Conservation (phyloP, 1,139 yeast genomes). For the Cylindricascospora bacillispora region DNA sequence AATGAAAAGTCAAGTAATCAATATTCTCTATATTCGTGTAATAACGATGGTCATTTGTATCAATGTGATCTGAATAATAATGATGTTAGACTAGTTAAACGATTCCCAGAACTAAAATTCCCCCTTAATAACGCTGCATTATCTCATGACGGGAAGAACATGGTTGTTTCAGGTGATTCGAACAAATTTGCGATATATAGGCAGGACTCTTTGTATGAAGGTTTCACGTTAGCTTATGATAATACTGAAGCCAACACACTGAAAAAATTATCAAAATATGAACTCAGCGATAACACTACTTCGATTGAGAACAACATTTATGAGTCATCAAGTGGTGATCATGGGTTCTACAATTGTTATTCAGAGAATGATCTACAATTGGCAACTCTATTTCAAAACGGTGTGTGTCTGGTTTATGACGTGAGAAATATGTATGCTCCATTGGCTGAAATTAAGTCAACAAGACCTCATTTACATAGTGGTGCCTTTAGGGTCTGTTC, state of each 20-base stretch:
- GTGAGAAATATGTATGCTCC: conserved; percentile 46
- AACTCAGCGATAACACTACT: conserved; percentile 19
- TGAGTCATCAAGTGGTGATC: conserved; percentile 46
- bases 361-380: conserved; percentile 60
- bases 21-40: conserved; percentile 57
- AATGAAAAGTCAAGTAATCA: conserved; percentile 23
- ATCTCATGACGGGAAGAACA: conserved; percentile 42
- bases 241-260: conserved; percentile 15
- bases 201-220: conserved; percentile 26
- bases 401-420: conserved; percentile 66
- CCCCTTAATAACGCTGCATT: conserved; percentile 50
- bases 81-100: conserved; percentile 28
- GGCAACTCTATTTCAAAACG: conserved; percentile 78
- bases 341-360: conserved; percentile 78
- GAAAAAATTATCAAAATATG: conserved; percentile 18
- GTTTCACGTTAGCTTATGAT: conserved; percentile 18
- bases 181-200: conserved; percentile 39
- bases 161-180: conserved; percentile 50
- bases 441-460: conserved; percentile 42
- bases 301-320: conserved; percentile 27
- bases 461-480: conserved; percentile 37
- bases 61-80: conserved; percentile 44
- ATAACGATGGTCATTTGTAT: conserved; percentile 67
- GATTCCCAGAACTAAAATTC: conserved; percentile 34
- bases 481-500: conserved; percentile 44